These are phyloP conservation scores for Wickerhamiella azyma DNA, from an alignment of 805 yeast species.

Conservation along the genomic window DNA sequence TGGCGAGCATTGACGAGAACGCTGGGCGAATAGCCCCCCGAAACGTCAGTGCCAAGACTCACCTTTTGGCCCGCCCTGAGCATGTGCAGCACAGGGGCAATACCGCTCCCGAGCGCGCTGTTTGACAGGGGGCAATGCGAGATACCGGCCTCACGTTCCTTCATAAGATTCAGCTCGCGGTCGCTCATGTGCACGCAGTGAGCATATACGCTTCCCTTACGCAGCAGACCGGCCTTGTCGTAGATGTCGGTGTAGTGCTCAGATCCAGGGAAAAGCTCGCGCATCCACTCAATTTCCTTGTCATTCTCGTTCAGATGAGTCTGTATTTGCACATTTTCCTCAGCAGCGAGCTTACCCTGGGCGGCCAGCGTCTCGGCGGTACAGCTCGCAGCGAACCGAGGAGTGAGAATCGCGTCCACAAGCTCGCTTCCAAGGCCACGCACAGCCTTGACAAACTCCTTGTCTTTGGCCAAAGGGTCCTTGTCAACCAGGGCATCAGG, in stretches of 20 bases:
- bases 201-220: conserved; percentile 62
- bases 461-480: conserved; percentile 41
- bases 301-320: conserved; percentile 82
- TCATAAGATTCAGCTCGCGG: conserved; percentile 48
- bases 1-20: conserved; percentile 54
- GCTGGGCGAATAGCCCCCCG: conserved; percentile 63
- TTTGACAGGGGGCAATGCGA: conserved; percentile 92
- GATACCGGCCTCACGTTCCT: conserved; percentile 47
- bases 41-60: conserved; percentile 66
- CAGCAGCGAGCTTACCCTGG: conserved; percentile 45
- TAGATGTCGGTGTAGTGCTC: conserved; percentile 66
- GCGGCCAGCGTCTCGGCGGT: conserved; percentile 44
- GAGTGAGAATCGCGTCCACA: conserved; percentile 71
- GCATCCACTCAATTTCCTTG: conserved; percentile 63
- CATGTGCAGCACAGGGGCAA: conserved; percentile 64
- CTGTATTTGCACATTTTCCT: conserved; percentile 51
- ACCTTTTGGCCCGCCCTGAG: conserved; percentile 57
- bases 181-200: conserved; percentile 71
- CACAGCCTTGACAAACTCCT: conserved; percentile 44
- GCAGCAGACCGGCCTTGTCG: conserved; percentile 45
- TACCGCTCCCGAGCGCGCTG: conserved; percentile 79
- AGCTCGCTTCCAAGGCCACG: conserved; percentile 33
- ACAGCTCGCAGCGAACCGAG: conserved; percentile 89
- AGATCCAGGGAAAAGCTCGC: conserved; percentile 56
- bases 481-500: conserved; percentile 49